Percentiles rank a stretch among this genome's conserved stretches.
phyloP scores from a whole-genome alignment of 2,329 filamentous ascomycete genomes.

The Aspergillus costaricaensis region DNA sequence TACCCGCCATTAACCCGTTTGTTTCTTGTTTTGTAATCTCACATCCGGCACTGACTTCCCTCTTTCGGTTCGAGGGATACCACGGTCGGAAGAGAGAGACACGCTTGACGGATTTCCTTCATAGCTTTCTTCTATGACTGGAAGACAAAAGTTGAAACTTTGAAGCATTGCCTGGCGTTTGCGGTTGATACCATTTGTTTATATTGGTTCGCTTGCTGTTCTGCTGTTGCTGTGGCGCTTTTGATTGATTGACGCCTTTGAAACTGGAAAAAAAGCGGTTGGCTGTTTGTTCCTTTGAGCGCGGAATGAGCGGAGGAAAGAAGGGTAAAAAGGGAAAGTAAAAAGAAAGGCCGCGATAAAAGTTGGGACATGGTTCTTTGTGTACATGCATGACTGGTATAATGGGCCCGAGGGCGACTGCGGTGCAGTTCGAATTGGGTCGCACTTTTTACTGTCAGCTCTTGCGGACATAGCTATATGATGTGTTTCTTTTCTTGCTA shows the following conservation, averaged over 20 bases:
- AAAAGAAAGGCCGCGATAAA: neutral
- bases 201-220: conserved; percentile 8
- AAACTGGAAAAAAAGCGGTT: conserved; percentile 5
- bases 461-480: conserved; percentile 8
- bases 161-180: conserved; percentile 40
- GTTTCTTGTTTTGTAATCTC: conserved; percentile 11
- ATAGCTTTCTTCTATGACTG: conserved; percentile 16
- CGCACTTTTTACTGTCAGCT: conserved; percentile 9
- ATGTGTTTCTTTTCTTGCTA: neutral
- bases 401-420: conserved; percentile 4
- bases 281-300: neutral
- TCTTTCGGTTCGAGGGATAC: neutral
- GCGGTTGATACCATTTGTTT: conserved; percentile 38
- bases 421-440: conserved; percentile 13
- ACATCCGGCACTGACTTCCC: neutral
- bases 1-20: conserved; percentile 32
- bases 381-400: conserved; percentile 4
- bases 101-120: conserved; percentile 15
- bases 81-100: conserved; percentile 4
- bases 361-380: neutral
- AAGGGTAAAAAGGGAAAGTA: no score
- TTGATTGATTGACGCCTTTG: neutral
- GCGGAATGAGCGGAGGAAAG: neutral
- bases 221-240: conserved; percentile 3
- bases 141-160: conserved; percentile 34